A percentile compares a stretch with the other conserved stretches of the same genome.
These are phyloP conservation scores for Brachypodium distachyon DNA, from an alignment of 202 grass and related monocot genomes.

Conservation along the genomic window DNA sequence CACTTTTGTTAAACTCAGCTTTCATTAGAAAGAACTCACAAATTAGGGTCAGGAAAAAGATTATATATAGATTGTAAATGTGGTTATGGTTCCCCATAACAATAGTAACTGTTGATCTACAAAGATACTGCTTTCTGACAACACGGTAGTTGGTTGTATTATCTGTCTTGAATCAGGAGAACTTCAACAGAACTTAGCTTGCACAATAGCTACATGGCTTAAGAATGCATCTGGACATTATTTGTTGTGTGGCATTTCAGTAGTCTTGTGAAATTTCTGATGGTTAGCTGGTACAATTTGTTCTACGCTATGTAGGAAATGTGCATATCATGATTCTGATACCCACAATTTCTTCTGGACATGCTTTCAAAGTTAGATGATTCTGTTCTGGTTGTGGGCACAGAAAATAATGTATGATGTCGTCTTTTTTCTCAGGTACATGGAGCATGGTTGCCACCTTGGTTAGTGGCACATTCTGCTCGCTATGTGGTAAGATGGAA, in stretches of 20 bases:
- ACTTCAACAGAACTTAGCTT: background rate
- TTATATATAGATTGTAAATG: background rate
- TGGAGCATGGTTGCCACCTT: slow-evolving; percentile 97
- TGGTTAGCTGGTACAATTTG: background rate
- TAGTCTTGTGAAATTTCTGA: background rate
- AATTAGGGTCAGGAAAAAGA: background rate
- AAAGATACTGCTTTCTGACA: background rate
- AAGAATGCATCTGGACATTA: background rate
- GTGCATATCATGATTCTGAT: background rate
- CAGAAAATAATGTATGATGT: background rate
- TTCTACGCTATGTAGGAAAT: background rate
- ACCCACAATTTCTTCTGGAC: background rate
- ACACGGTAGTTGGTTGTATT: background rate
- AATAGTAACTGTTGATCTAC: background rate
- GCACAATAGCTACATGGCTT: background rate
- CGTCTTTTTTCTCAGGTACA: slow-evolving; percentile 54
- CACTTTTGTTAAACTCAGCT: background rate
- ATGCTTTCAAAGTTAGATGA: background rate
- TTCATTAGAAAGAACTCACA: background rate
- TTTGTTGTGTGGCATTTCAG: background rate
- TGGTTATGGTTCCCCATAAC: background rate
- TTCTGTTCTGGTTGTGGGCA: background rate
- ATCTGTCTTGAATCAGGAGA: background rate
- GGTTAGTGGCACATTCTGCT: slow-evolving; percentile 52
- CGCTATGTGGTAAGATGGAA: slow-evolving; percentile 38